Percentiles rank a stretch among this genome's conserved stretches.
These are phyloP conservation scores for Candida glucosophila DNA, from an alignment of 1,139 yeast species.

Conservation along the genomic window DNA sequence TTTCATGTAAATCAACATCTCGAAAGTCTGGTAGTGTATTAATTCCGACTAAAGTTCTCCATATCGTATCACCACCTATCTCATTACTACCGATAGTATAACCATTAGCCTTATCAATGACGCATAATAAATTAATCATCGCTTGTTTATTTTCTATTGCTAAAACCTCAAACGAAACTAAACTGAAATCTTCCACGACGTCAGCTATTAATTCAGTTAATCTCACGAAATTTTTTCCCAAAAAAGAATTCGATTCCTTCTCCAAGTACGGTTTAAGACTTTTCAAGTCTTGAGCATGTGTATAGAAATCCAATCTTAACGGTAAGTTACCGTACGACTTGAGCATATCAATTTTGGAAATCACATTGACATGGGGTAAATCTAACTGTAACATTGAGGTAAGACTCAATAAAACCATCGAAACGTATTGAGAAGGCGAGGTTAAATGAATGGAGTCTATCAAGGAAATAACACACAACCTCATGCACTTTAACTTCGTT, in stretches of 20 bases:
- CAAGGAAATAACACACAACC: conserved; percentile 80
- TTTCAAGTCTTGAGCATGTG: conserved; percentile 81
- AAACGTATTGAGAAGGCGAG: conserved; percentile 85
- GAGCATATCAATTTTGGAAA: conserved; percentile 82
- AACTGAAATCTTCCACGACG: conserved; percentile 75
- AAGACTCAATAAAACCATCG: conserved; percentile 69
- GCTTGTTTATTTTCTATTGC: conserved; percentile 86
- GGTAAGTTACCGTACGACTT: conserved; percentile 52
- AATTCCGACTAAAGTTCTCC: conserved; percentile 92
- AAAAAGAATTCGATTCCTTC: conserved; percentile 54
- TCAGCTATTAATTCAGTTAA: conserved; percentile 78
- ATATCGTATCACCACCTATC: conserved; percentile 88
- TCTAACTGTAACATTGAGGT: conserved; percentile 49
- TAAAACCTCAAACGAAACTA: conserved; percentile 83
- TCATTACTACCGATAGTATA: conserved; percentile 89
- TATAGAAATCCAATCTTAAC: conserved; percentile 75
- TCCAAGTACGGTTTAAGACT: conserved; percentile 65
- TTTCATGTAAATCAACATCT: conserved; percentile 73
- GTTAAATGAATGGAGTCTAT: conserved; percentile 82
- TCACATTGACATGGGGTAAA: conserved; percentile 40
- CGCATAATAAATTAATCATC: conserved; percentile 73
- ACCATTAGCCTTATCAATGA: conserved; percentile 87
- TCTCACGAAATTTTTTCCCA: conserved; percentile 57
- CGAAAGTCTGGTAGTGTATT: conserved; percentile 46
- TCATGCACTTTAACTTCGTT: conserved; percentile 44